Base-by-base conservation (phyloP, 345 rosid genomes). In the Bruguiera sexangula region DNA sequence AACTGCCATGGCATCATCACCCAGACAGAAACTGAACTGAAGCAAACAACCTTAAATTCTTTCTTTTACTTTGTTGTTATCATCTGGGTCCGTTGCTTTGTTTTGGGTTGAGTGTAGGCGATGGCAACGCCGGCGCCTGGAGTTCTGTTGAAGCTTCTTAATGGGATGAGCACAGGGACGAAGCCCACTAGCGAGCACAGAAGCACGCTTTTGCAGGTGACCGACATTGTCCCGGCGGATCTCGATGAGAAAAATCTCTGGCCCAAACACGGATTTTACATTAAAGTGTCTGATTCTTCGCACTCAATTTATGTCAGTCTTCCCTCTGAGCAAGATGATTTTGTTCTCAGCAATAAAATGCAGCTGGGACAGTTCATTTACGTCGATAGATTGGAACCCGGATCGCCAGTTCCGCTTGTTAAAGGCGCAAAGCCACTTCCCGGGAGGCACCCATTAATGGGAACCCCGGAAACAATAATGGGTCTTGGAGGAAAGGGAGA, bases 331-430 rank as follows among this genome's bases (percentile, higher is more conserved):
- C 95, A 96, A 73, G 82, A 96, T 61, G 99, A 96, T 26, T 82
- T 75, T 51, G 93, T 96, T 53, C 79, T 95, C 11, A 95, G 97
- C 84, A 76, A 90, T 82, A 89, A 86, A 75, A 85, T 96, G 92
- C 98, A 96, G 81, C 83, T 96, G 11, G 99, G 99, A 13, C 98
- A 96, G 72, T 92, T 89, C 82, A 85, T 92, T 58, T 88, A 96
- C 66, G 87, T 96, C 0, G 99, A 96, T 18, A 78, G 83, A 53
- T 77, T 96, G 46, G 99, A 96, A 74, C 95, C 94, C 5, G 99
- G 97, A 3, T 90, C 97, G 0, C 98, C 97, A 13, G 94, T 96
- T 39, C 99, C 99, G 0, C 79, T 92, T n/a, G 76, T 90, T 22
- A 84, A 76, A 80, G 93, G 96, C 3, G 87, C 89, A 32, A 96